Conservation (phyloP, 1,284 basidiomycete genomes). For the Melampsora medusae region DNA sequence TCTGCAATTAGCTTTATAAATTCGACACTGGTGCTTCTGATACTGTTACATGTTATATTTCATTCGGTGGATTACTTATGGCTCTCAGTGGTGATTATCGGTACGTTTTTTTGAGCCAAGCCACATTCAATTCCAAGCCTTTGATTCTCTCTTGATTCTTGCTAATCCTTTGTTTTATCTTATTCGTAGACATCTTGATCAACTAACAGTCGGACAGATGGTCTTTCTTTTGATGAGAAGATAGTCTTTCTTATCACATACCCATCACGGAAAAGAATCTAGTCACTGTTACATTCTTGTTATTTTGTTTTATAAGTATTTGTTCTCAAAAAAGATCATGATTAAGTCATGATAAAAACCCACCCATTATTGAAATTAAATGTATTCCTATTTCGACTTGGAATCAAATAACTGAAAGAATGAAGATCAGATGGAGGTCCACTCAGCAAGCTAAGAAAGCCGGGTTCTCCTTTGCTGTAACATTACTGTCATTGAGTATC, state of each 20-base stretch:
- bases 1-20: slow-evolving; percentile 16
- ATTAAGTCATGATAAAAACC: not conserved
- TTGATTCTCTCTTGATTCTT: no score
- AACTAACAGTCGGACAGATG: slow-evolving; percentile 37
- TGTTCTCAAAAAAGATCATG: not conserved
- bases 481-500: no score
- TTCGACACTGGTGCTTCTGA: slow-evolving; percentile 38
- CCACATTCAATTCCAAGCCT: no score
- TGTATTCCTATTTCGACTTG: not conserved
- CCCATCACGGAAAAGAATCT: no score
- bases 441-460: not conserved
- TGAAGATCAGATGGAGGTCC: no score
- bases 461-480: not conserved
- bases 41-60: slow-evolving; percentile 75
- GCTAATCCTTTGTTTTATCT: no score
- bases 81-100: slow-evolving; percentile 88
- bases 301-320: no score
- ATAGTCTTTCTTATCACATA: not conserved
- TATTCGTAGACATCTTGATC: slow-evolving; percentile 42
- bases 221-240: slow-evolving; percentile 28
- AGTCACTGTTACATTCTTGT: no score
- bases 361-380: not conserved
- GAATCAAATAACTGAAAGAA: no score
- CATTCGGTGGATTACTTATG: slow-evolving; percentile 94
- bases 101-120: no score